These are phyloP conservation scores for Carpinus viminea DNA, from an alignment of 306 rosid species.

Conservation along the genomic window DNA sequence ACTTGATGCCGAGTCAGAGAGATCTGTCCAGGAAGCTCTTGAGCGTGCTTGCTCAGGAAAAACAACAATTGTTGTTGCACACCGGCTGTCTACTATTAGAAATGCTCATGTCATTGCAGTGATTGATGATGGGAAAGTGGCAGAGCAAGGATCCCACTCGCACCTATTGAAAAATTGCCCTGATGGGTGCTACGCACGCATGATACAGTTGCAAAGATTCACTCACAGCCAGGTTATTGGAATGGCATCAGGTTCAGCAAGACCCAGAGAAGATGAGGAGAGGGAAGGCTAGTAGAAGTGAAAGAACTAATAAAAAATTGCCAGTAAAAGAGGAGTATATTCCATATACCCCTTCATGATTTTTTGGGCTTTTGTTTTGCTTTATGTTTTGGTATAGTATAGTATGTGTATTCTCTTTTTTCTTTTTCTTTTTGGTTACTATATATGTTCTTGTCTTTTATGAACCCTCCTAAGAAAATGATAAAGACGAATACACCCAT, in stretches of 20 bases:
- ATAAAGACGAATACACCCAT: conserved; percentile 41
- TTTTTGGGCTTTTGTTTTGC: conserved; percentile 45
- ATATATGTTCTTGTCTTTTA: conserved; percentile 39
- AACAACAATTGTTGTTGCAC: conserved; percentile 95
- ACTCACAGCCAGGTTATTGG: conserved; percentile 77
- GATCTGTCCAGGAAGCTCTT: conserved; percentile 94
- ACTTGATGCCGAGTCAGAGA: conserved; percentile 94
- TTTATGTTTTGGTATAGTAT: conserved; percentile 41
- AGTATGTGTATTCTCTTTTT: conserved; percentile 54
- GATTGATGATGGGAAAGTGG: conserved; percentile 96
- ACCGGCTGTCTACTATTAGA: conserved; percentile 79
- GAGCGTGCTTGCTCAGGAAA: conserved; percentile 82
- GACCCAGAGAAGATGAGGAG: conserved; percentile 66
- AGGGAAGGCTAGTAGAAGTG: conserved; percentile 48
- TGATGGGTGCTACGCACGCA: conserved; percentile 84
- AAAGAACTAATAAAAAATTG: conserved; percentile 16
- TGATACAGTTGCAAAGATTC: conserved; percentile 94
- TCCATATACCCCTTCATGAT: conserved; percentile 41
- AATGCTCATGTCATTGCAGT: conserved; percentile 86
- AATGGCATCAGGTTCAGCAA: conserved; percentile 77
- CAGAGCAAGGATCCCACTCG: conserved; percentile 98
- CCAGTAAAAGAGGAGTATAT: conserved; percentile 44
- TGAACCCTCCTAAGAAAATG: conserved; percentile 42
- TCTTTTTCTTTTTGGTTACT: conserved; percentile 25
- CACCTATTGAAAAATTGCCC: conserved; percentile 84